These are phyloP conservation scores for Eucalyptus camaldulensis DNA, from an alignment of 345 rosid species.

Conservation along the genomic window DNA sequence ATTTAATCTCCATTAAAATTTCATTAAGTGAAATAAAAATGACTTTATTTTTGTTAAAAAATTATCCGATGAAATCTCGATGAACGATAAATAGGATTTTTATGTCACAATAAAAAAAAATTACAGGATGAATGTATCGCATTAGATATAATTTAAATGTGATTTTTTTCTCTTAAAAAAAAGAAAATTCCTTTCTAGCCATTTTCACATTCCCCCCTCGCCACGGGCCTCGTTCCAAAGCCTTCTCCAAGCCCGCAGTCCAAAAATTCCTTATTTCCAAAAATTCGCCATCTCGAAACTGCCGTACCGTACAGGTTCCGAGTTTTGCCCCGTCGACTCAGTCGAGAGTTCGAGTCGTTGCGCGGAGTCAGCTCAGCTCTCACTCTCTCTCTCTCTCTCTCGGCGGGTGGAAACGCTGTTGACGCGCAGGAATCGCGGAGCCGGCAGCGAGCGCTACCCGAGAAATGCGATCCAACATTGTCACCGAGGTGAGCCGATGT, in stretches of 20 bases:
- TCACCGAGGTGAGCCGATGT: constrained; percentile 27
- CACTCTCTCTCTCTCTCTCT: neutral
- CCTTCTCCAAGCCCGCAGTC: neutral
- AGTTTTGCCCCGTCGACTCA: neutral
- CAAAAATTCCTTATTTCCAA: neutral
- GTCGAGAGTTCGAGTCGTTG: neutral
- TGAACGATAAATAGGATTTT: rapidly evolving
- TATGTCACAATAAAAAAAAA: too few species aligned
- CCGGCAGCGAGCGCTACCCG: neutral
- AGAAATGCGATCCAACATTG: constrained; percentile 33
- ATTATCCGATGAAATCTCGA: rapidly evolving
- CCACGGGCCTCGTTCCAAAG: neutral
- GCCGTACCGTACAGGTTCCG: neutral
- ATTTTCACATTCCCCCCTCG: neutral
- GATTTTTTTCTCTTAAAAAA: too few species aligned
- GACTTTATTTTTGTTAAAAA: too few species aligned
- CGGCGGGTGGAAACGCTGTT: neutral
- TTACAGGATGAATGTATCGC: neutral
- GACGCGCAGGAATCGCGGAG: neutral
- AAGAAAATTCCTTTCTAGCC: neutral
- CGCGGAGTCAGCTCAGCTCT: neutral
- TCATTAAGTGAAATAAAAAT: neutral
- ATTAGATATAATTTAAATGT: too few species aligned
- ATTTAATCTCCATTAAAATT: too few species aligned
- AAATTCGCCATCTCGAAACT: neutral